A percentile compares a stretch with the other conserved stretches of the same genome.
These are phyloP conservation scores for Geum urbanum DNA, from an alignment of 306 rosid species.

Conservation along the genomic window DNA sequence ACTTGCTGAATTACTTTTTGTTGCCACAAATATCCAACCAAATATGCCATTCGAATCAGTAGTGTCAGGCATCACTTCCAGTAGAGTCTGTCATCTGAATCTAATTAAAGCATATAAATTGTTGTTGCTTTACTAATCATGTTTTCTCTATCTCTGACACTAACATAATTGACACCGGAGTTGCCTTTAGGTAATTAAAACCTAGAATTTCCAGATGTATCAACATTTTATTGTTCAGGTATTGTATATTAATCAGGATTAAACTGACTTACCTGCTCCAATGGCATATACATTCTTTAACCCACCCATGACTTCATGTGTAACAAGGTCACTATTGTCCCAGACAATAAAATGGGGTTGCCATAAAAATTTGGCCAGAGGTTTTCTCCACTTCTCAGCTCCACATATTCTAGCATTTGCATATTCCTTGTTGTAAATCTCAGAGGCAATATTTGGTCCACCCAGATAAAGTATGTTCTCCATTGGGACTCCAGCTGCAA, in stretches of 20 bases:
- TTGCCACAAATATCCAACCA: background rate
- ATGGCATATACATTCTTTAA: conserved; percentile 93
- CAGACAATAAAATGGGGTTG: conserved; percentile 89
- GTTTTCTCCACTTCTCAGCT: conserved; percentile 91
- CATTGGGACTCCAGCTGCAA: conserved; percentile 68
- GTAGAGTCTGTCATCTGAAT: background rate
- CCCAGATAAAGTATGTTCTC: conserved; percentile 94
- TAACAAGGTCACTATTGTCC: conserved; percentile 92
- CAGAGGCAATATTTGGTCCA: conserved; percentile 93
- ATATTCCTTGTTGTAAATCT: conserved; percentile 85
- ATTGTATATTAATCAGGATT: background rate
- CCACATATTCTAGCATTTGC: conserved; percentile 98
- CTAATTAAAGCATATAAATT: background rate
- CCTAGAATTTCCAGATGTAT: background rate
- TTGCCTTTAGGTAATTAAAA: background rate
- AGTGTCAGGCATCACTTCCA: background rate
- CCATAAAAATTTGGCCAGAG: conserved; percentile 73
- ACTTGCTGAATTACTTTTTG: background rate
- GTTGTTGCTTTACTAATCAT: background rate
- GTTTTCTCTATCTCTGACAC: background rate
- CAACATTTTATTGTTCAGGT: background rate
- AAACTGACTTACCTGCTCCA: conserved; percentile 66
- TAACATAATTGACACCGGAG: background rate
- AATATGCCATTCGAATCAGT: background rate
- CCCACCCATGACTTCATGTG: conserved; percentile 99